Conservation (phyloP, 306 rosid genomes). For the Boehmeria nivea region DNA sequence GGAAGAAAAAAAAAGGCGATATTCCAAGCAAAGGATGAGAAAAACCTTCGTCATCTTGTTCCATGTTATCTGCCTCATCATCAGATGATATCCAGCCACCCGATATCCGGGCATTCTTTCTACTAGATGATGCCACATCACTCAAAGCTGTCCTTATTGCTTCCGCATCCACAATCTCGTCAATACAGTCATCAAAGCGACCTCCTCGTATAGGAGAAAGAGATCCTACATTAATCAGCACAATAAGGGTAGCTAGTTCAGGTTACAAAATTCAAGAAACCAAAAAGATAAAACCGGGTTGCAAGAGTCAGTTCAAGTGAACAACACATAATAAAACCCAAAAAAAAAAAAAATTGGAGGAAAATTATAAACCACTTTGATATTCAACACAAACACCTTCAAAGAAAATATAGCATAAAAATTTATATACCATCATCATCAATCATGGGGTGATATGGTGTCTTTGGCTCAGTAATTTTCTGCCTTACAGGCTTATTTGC, state of each 20-base stretch:
- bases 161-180: slow-evolving; percentile 52
- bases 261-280: too few species aligned
- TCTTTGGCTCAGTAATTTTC: slow-evolving; percentile 98
- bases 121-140: slow-evolving; percentile 79
- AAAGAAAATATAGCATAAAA: slow-evolving; percentile 11
- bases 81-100: slow-evolving; percentile 92
- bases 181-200: slow-evolving; percentile 57
- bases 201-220: slow-evolving; percentile 63
- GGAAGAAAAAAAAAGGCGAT: slow-evolving; percentile 2
- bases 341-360: too few species aligned
- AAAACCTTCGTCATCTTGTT: slow-evolving; percentile 78
- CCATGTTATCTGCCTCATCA: slow-evolving; percentile 82
- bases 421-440: slow-evolving; percentile 64
- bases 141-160: slow-evolving; percentile 75
- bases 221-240: slow-evolving; percentile 48
- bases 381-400: too few species aligned
- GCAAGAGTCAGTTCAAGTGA: too few species aligned
- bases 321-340: too few species aligned
- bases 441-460: slow-evolving; percentile 93
- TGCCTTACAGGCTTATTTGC: slow-evolving; percentile 97
- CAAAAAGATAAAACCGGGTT: too few species aligned
- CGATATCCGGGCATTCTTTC: slow-evolving; percentile 29
- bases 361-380: too few species aligned
- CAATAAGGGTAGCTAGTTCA: background rate
- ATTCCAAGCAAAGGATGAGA: background rate